A percentile compares a stretch with the other conserved stretches of the same genome.
Evolutionary conservation across 257 asterid genomes (phyloP).

Genomic region (Buddleja alternifolia): DNA sequence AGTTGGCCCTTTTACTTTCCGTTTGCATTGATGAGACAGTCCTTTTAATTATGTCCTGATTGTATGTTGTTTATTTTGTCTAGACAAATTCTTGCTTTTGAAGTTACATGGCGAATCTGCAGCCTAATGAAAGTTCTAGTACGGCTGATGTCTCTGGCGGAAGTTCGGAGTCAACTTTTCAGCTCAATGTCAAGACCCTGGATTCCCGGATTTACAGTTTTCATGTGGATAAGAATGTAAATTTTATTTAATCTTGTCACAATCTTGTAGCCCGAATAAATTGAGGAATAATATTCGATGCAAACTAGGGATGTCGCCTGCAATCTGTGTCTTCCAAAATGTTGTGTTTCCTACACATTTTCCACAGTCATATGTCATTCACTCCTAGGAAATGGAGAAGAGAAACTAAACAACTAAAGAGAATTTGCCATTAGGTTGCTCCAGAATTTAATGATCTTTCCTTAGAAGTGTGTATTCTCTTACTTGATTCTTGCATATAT

Average conservation of each 20-base stretch:
- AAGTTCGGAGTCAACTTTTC: conserved; percentile 54
- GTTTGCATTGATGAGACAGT: background rate
- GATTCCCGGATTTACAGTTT: conserved; percentile 63
- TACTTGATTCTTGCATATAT: background rate
- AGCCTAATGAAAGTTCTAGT: conserved; percentile 50
- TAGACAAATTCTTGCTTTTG: conserved; percentile 32
- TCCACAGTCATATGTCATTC: background rate
- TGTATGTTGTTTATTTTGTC: conserved; percentile 6
- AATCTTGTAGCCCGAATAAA: background rate
- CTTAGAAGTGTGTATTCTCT: background rate
- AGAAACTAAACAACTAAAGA: background rate
- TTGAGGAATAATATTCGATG: background rate
- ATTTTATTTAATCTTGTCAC: conserved; percentile 6
- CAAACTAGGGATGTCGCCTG: background rate
- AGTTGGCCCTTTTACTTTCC: background rate
- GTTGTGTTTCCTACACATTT: background rate
- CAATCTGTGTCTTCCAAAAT: conserved; percentile 1
- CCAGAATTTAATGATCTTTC: background rate
- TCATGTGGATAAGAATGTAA: conserved; percentile 67
- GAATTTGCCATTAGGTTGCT: background rate
- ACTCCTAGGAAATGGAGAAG: background rate
- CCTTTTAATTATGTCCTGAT: background rate
- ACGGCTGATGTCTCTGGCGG: conserved; percentile 45
- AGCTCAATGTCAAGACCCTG: conserved; percentile 78
- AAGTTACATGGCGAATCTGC: conserved; percentile 64